Evolutionary conservation across 2,329 filamentous ascomycete species (phyloP), one percentile per base, ranked within the genome.

Genomic region (Fusarium heterosporum): DNA sequence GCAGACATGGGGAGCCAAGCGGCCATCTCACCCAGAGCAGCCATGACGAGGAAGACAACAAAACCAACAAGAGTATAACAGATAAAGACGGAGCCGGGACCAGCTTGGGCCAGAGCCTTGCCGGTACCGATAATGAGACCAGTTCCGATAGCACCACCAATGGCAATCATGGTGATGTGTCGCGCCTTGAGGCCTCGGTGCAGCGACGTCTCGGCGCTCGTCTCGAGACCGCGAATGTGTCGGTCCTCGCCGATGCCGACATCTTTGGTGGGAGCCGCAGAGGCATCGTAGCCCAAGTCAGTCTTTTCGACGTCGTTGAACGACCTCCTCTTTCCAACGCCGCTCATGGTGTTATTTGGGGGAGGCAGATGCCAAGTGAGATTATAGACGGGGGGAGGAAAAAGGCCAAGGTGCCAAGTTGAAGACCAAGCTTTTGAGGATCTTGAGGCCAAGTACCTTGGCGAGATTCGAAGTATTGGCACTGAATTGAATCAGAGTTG

Each of bases 21-120:
- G 10, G 92, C 91, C 91, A 96, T 96, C 78, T 95, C 92, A 65
- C 92, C 92, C 6, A 96, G 86, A 56, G 87, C 89, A 58, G 89
- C 89, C 91, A 96, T 93, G 70, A 96, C 92, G 40, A 93, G 80
- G 78, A 89, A 96, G 68, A 95, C 92, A 61, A 96, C 78, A 45
- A 90, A 78, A 68, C 90, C 90, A 68, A 92, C 85, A 64, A 90
- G 76, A 36, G 86, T 83, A 79, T 93, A 93, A 11, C 89, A 89
- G 75, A 93, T 90, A 69, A 93, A 83, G 75, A 93, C 87, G 11
- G 89, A 87, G 19, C 81, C 90, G 48, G 90, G 90, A 1, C 83
- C 84, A 48, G 82, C 82, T 68, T 83, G 80, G 22, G 82, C 83
- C 28, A 86, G 80, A 4, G 83, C 83, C 74, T 83, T 83, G 60